Percentiles rank a stretch among this genome's conserved stretches.
Conservation (phyloP, 2,329 filamentous ascomycete species). For the Metarhizium guizhouense region DNA sequence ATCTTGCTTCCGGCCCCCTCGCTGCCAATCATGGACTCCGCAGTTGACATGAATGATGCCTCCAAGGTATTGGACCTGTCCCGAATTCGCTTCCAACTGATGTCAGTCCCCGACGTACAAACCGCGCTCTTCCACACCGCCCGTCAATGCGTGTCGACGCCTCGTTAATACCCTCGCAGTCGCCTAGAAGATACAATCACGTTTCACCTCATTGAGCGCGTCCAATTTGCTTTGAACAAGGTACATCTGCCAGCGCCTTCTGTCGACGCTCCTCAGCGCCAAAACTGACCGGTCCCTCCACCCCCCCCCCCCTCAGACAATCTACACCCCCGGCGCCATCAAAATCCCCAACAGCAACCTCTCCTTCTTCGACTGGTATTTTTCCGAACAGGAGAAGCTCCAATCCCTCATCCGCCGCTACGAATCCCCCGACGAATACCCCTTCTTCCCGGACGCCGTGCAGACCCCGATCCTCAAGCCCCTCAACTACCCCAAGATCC, state of each 20-base stretch:
- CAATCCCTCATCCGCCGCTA: conserved; percentile 92
- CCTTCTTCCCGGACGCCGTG: conserved; percentile 83
- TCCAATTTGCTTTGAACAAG: conserved; percentile 88
- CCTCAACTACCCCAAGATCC: conserved; percentile 77
- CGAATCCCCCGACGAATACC: conserved; percentile 93
- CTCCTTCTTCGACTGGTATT: conserved; percentile 90
- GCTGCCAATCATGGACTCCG: conserved; percentile 63
- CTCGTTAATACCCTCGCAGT: conserved; percentile 36
- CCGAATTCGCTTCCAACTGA: conserved; percentile 88
- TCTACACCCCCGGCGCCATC: conserved; percentile 77
- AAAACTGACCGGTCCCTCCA: not conserved
- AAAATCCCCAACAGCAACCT: conserved; percentile 63
- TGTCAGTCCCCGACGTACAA: conserved; percentile 44
- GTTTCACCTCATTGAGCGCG: conserved; percentile 92
- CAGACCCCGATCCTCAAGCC: conserved; percentile 77
- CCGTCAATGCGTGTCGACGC: not conserved
- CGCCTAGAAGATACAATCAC: conserved; percentile 97
- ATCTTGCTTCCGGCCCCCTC: not conserved
- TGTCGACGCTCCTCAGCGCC: not conserved
- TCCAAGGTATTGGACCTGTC: conserved; percentile 79
- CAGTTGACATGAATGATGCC: conserved; percentile 80
- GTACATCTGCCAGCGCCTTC: conserved; percentile 13
- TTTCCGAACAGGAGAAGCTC: conserved; percentile 79
- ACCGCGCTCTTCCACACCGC: not conserved
- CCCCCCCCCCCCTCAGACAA: conserved; percentile 40